These are phyloP conservation scores for Podospora comata DNA, from an alignment of 495 filamentous ascomycete genomes.

Conservation along the genomic window DNA sequence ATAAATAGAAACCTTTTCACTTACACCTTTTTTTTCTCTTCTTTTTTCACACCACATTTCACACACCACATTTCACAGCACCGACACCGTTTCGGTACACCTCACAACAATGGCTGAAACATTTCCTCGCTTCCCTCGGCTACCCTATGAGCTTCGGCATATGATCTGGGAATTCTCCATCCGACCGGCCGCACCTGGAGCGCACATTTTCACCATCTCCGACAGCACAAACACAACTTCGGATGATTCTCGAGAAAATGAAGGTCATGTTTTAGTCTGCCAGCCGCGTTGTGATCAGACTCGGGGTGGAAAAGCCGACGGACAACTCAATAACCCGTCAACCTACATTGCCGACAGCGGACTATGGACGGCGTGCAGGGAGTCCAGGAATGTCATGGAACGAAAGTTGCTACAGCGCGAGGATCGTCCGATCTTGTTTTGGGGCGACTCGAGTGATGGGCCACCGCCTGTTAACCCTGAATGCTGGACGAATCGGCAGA, in stretches of 20 bases:
- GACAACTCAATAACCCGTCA: not conserved
- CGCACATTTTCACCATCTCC: not conserved
- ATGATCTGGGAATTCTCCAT: conserved; percentile 2
- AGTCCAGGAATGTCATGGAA: not conserved
- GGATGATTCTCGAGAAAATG: not conserved
- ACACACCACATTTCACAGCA: too few relatives aligned
- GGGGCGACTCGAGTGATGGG: too few relatives aligned
- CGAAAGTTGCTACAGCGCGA: not conserved
- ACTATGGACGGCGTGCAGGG: not conserved
- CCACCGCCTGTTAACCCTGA: too few relatives aligned
- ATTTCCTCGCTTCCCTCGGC: not conserved
- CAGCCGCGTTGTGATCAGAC: not conserved
- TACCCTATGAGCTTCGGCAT: not conserved
- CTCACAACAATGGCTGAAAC: not conserved
- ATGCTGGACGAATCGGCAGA: not conserved
- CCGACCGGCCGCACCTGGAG: not conserved
- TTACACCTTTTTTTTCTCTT: too few relatives aligned
- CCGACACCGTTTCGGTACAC: too few relatives aligned
- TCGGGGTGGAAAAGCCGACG: not conserved
- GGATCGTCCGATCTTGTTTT: not conserved
- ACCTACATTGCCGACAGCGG: conserved; percentile 1
- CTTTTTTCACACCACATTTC: too few relatives aligned
- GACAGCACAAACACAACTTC: not conserved
- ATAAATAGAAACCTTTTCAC: too few relatives aligned
- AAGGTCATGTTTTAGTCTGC: not conserved